Evolutionary conservation across 176 grass and related monocot genomes (phyloP).

Genomic region (Puccinellia tenuiflora): DNA sequence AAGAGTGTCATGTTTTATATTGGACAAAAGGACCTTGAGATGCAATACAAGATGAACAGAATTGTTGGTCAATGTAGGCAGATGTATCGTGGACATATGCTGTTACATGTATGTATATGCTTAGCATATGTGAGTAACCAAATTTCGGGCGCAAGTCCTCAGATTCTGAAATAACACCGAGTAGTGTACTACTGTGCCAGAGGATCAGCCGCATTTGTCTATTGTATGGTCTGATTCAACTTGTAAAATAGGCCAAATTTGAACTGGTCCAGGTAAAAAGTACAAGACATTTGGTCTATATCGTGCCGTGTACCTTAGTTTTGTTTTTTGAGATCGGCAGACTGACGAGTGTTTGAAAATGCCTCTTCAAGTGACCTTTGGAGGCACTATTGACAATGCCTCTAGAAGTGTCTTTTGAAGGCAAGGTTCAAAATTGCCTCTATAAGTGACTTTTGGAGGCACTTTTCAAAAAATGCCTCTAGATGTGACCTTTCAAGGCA

Average conservation of each 20-base stretch:
- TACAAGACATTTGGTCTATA: background rate
- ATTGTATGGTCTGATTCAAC: background rate
- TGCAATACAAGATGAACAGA: slow-evolving; percentile 82
- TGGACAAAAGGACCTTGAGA: too few species aligned
- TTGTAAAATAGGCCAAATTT: background rate
- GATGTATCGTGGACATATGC: background rate
- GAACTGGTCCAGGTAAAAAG: background rate
- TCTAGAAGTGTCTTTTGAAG: too few species aligned
- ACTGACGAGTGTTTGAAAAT: too few species aligned
- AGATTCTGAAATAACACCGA: background rate
- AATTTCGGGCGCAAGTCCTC: background rate
- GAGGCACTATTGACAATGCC: too few species aligned
- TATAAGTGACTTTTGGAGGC: too few species aligned
- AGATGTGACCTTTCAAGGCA: too few species aligned
- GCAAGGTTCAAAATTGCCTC: too few species aligned
- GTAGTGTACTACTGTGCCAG: background rate
- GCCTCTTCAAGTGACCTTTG: too few species aligned
- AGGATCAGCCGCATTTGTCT: background rate
- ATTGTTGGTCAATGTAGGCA: slow-evolving; percentile 69
- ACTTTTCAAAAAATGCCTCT: too few species aligned
- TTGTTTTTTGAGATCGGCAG: too few species aligned
- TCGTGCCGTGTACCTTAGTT: background rate
- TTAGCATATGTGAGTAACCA: background rate
- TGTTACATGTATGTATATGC: too few species aligned
- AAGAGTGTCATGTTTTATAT: too few species aligned